Evolutionary conservation across 2,329 filamentous ascomycete genomes (phyloP), one percentile per base, ranked within the genome.

Genomic region (Alternaria triticimaculans): DNA sequence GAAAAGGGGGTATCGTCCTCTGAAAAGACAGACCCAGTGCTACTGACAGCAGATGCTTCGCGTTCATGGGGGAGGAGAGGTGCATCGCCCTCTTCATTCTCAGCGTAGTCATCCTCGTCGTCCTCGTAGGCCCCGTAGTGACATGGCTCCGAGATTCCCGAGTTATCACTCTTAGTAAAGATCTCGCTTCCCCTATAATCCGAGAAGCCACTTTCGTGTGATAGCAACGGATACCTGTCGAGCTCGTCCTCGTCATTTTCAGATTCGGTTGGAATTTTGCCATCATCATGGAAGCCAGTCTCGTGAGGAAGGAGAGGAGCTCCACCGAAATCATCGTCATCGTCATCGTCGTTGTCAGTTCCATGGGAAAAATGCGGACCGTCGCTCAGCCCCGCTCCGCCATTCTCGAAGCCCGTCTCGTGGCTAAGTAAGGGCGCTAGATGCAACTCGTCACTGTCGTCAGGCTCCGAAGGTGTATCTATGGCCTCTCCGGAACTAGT

Each of bases 161-260:
- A 23, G 28, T 70, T 48, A 64, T 70, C 48, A 69, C 70, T 60
- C 28, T 65, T 53, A 68, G 70, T 63, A 67, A 46, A 55, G 7
- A 48, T 53, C 54, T 65, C 67, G 58, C 69, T 67, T 58, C 37
- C 49, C 53, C 58, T 64, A 48, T 63, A 59, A 30, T 62, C 57
- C 53, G 74, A 51, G 59, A 67, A 65, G 5, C 63, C 65, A 58
- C 76, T 76, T 65, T 82, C 80, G 43, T 82, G 80, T 21, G 75
- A 72, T 46, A 82, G 67, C 2, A 81, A 72, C 20, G 80, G 81
- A 20, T 72, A 67, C 9, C 70, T 61, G 25, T 75, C 71, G 15
- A 71, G 66, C 21, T 76, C 73, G 41, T 75, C 56, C 28, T 73
- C 50, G 21, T 28, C 71, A 10, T 69, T 62, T 3, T 69, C 68